Evolutionary conservation across 768 basidiomycete genomes (phyloP).

Genomic region (Coprinopsis strossmayeri): DNA sequence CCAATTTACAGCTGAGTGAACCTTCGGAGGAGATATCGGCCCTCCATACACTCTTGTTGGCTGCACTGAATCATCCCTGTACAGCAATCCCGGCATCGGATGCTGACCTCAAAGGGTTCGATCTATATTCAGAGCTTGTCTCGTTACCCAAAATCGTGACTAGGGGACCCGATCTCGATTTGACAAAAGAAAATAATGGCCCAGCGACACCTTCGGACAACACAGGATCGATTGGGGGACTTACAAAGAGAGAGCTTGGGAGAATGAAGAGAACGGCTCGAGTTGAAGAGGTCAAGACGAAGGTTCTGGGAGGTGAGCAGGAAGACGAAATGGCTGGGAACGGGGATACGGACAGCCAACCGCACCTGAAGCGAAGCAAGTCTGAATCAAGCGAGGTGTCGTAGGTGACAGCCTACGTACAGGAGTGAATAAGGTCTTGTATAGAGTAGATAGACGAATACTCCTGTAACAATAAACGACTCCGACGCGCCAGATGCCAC

Average conservation of each 20-base stretch:
- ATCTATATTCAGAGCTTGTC: constrained; percentile 52
- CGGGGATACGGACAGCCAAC: background rate
- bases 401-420: background rate
- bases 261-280: constrained; percentile 40
- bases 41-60: constrained; percentile 25
- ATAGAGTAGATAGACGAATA: too few species aligned
- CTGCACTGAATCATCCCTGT: constrained; percentile 35
- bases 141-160: constrained; percentile 54
- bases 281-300: constrained; percentile 20
- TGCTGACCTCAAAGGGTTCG: constrained; percentile 44
- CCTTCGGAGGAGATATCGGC: constrained; percentile 19
- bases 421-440: too few species aligned
- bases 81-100: constrained; percentile 37
- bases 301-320: constrained; percentile 10
- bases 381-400: background rate
- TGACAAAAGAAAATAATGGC: background rate
- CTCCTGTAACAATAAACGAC: background rate
- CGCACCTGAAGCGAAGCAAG: background rate
- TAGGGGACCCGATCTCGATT: background rate
- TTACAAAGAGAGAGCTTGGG: constrained; percentile 43
- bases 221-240: constrained; percentile 14
- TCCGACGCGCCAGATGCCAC: background rate
- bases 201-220: background rate
- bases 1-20: constrained; percentile 24
- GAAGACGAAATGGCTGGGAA: background rate